Evolutionary conservation across 192 early-diverging fungal genomes (phyloP), one percentile per base, ranked within the genome.

Genomic region (Chytriomyces sp.): DNA sequence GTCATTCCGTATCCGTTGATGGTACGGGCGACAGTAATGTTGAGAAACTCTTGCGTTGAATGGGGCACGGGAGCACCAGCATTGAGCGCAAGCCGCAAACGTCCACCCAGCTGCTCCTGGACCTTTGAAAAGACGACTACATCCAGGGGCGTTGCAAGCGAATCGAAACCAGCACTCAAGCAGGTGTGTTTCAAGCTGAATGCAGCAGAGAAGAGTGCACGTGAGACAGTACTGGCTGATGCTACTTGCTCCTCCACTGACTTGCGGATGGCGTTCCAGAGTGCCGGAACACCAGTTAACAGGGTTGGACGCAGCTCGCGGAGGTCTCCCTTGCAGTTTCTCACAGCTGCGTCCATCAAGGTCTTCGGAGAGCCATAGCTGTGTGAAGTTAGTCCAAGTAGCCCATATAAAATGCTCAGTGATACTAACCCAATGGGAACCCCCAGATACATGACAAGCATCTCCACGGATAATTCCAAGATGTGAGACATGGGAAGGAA

Each of bases 401-500:
- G n/a, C n/a, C n/a, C n/a, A n/a, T n/a, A n/a, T n/a, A 74, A 52
- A 85, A 26, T 58, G 14, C 26, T n/a, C 14, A 58, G 17, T n/a
- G 56, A 58, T n/a, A 12, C 56, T 12, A 10, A 93, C 8, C 92
- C 92, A 53, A 92, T 70, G 7, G 77, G 75, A 57, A 86, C 32
- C 12, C 85, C 89, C 57, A 3, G 19, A 38, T 70, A 74, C 2
- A 78, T 19, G 14, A 39, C 81, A 77, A 85, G 91, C 55, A 93
- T 65, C 78, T 96, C 96, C 63, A 96, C 89, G 38, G 89, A 77
- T 71, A 96, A 93, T 81, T 96, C 94, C 44, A 98, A 79, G 32
- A 97, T 90, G 73, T 98, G 95, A 67, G 94, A 90, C 41, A 94
- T 82, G 25, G 95, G 95, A 73, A 97, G 80, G 68, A 93, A 97